phyloP scores from a whole-genome alignment of 2,329 filamentous ascomycete genomes.

The Ophiostoma sp. region DNA sequence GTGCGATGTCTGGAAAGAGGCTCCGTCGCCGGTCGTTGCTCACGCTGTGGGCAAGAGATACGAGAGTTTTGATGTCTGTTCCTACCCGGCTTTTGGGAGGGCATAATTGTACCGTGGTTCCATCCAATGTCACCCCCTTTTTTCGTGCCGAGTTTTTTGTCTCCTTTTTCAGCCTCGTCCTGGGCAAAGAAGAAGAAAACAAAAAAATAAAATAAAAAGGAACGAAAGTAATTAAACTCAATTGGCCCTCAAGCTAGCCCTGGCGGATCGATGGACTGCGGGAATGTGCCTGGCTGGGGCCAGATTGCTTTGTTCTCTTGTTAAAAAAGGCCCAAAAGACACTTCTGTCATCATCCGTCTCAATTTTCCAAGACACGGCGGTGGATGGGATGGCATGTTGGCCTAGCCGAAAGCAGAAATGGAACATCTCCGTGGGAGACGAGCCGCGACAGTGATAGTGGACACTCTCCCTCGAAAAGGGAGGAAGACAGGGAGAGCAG shows the following conservation, averaged over 20 bases:
- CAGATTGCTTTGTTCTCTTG: not conserved
- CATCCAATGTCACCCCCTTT: not conserved
- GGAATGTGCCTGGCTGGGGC: not conserved
- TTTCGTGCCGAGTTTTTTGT: not conserved
- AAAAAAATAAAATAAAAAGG: not conserved
- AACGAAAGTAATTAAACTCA: not conserved
- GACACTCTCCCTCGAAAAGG: not conserved
- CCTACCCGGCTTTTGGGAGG: not conserved
- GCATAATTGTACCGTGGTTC: not conserved
- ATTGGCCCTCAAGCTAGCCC: not conserved
- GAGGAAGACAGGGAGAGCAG: not conserved
- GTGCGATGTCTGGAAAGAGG: not conserved
- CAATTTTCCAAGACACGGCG: not conserved
- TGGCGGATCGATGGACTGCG: not conserved
- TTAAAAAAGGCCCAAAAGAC: not conserved
- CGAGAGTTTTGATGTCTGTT: not conserved
- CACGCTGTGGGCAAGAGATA: not conserved
- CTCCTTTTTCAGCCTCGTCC: constrained; percentile 20
- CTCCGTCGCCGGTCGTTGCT: not conserved
- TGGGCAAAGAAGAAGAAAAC: not conserved
- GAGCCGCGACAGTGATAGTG: not conserved
- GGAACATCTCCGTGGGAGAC: not conserved
- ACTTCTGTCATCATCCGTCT: not conserved
- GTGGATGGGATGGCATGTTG: not conserved
- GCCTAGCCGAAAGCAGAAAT: constrained; percentile 13